These are phyloP conservation scores for Amorphotheca resinae DNA, from an alignment of 495 filamentous ascomycete species.

Conservation along the genomic window DNA sequence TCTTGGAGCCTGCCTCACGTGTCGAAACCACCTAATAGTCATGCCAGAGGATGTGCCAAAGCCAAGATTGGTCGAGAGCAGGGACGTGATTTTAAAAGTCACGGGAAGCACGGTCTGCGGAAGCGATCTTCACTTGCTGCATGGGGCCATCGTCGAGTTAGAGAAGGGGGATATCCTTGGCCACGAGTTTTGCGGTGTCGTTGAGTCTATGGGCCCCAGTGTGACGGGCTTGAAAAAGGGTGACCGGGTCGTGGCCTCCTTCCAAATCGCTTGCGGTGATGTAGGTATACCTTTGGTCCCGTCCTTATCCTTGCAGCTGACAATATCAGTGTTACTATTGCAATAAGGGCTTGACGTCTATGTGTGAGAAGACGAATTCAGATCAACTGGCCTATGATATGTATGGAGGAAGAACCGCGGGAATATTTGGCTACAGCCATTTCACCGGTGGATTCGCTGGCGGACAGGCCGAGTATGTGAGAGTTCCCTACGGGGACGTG, in stretches of 20 bases:
- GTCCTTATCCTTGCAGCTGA: too few relatives aligned
- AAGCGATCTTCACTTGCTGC: constrained; percentile 70
- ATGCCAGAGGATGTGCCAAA: too few relatives aligned
- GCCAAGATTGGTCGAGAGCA: too few relatives aligned
- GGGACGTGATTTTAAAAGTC: constrained; percentile 78
- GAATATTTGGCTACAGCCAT: constrained; percentile 61
- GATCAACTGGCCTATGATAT: constrained; percentile 56
- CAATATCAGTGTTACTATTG: constrained; percentile 77
- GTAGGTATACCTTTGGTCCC: too few relatives aligned
- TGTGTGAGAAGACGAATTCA: constrained; percentile 69
- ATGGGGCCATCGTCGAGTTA: constrained; percentile 58
- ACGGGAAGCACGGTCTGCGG: constrained; percentile 84
- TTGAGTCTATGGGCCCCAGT: constrained; percentile 54
- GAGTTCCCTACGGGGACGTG: constrained; percentile 71
- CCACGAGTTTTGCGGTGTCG: constrained; percentile 78
- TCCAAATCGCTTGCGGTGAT: constrained; percentile 66
- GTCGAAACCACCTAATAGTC: too few relatives aligned
- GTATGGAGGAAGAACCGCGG: constrained; percentile 59
- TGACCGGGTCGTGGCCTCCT: constrained; percentile 71
- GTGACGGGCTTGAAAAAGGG: constrained; percentile 51
- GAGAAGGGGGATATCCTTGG: constrained; percentile 80
- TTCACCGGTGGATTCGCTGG: constrained; percentile 85
- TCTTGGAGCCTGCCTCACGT: too few relatives aligned
- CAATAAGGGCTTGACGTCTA: constrained; percentile 57
- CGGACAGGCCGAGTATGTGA: constrained; percentile 78